A percentile compares a stretch with the other conserved stretches of the same genome.
phyloP scores from a whole-genome alignment of 139 green algal genomes.

The Chlamydomonas schloesseri region DNA sequence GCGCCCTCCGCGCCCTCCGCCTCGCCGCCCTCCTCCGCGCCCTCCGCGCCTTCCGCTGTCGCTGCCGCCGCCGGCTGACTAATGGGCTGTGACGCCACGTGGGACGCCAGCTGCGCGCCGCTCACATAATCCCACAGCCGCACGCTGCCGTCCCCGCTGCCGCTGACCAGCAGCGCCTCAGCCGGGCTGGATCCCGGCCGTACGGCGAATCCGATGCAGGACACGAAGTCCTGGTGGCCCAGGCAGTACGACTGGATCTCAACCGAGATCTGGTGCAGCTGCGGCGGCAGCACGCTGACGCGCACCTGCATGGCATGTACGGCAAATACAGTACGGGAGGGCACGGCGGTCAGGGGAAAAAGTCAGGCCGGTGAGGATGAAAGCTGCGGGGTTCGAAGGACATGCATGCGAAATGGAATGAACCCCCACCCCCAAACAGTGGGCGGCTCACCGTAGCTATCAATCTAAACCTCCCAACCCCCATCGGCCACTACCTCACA shows the following conservation, averaged over 20 bases:
- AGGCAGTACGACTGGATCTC: conserved; percentile 91
- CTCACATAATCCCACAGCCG: conserved; percentile 70
- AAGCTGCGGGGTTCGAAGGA: too few relatives aligned
- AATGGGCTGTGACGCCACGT: not conserved
- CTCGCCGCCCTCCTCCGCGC: not conserved
- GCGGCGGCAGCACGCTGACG: conserved; percentile 47
- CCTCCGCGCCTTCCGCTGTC: not conserved
- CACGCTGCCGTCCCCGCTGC: conserved; percentile 80
- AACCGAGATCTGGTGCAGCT: conserved; percentile 66
- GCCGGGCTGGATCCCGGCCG: not conserved
- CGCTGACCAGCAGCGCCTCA: conserved; percentile 66
- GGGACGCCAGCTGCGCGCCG: conserved; percentile 56
- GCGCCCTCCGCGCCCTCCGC: not conserved
- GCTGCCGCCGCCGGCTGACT: conserved; percentile 32
- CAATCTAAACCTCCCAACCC: too few relatives aligned
- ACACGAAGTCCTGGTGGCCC: conserved; percentile 84
- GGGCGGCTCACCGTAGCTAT: too few relatives aligned
- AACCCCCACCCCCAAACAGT: too few relatives aligned
- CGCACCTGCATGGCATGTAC: conserved; percentile 15
- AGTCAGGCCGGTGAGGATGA: too few relatives aligned
- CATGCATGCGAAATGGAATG: too few relatives aligned
- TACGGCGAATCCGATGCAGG: conserved; percentile 66
- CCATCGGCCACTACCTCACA: too few relatives aligned
- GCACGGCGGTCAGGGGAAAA: too few relatives aligned
- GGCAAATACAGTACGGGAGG: too few relatives aligned